Evolutionary conservation across 2,329 filamentous ascomycete genomes (phyloP).

Genomic region (Penicillium sp.): DNA sequence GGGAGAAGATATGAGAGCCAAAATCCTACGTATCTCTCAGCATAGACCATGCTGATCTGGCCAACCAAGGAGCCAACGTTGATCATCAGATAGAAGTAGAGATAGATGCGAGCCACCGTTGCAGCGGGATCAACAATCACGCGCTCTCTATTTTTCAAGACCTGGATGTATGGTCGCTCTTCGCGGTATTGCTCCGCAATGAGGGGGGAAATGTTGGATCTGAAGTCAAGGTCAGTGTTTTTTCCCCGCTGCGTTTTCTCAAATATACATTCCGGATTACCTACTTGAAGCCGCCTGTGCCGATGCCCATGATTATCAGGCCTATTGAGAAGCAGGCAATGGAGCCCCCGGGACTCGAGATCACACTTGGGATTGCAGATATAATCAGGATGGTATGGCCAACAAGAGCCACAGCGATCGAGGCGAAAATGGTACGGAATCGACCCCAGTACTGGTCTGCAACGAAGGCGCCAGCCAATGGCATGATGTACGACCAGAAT

Average conservation of each 20-base stretch:
- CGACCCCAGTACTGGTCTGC: slow-evolving; percentile 69
- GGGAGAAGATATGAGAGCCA: slow-evolving; percentile 69
- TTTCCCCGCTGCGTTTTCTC: too few species aligned
- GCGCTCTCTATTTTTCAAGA: slow-evolving; percentile 58
- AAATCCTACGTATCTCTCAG: slow-evolving; percentile 73
- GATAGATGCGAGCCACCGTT: slow-evolving; percentile 66
- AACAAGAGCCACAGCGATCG: slow-evolving; percentile 60
- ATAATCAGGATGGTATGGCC: slow-evolving; percentile 66
- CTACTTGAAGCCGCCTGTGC: slow-evolving; percentile 73
- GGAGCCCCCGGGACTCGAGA: slow-evolving; percentile 56
- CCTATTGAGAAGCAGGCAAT: slow-evolving; percentile 64
- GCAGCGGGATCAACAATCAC: slow-evolving; percentile 69
- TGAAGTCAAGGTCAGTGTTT: slow-evolving; percentile 9
- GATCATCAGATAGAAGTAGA: slow-evolving; percentile 70
- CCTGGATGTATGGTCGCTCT: slow-evolving; percentile 57
- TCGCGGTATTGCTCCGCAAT: slow-evolving; percentile 68
- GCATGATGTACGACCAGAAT: slow-evolving; percentile 62
- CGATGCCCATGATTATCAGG: slow-evolving; percentile 67
- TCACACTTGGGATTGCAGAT: slow-evolving; percentile 62
- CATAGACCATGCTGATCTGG: slow-evolving; percentile 67
- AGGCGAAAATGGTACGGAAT: slow-evolving; percentile 67
- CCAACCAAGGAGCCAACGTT: slow-evolving; percentile 63
- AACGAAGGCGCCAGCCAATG: slow-evolving; percentile 57
- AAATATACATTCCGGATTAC: too few species aligned
- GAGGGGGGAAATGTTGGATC: slow-evolving; percentile 68